Percentiles rank a stretch among this genome's conserved stretches.
Conservation (phyloP, 1,284 basidiomycete genomes). For the Cutaneotrichosporon curvatum region DNA sequence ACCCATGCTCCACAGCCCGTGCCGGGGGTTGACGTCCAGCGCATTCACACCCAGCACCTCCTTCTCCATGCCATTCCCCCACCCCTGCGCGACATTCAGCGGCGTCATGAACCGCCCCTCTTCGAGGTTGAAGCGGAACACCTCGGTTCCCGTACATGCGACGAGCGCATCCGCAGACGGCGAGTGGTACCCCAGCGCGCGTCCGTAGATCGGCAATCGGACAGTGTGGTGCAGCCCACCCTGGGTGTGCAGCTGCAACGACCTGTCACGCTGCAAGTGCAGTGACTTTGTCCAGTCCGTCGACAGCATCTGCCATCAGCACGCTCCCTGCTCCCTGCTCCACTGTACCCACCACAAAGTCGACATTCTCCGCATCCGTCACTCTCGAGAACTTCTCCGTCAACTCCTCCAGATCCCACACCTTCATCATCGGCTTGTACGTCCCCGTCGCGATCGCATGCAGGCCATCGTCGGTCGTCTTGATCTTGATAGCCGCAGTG, state of each 20-base stretch:
- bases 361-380: conserved; percentile 93
- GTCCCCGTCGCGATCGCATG: conserved; percentile 91
- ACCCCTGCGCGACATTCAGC: conserved; percentile 53
- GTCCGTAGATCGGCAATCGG: conserved; percentile 88
- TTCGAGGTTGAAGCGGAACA: conserved; percentile 91
- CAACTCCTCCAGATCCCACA: conserved; percentile 91
- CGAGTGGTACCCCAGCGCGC: conserved; percentile 82
- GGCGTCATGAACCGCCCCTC: conserved; percentile 88
- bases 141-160: conserved; percentile 69
- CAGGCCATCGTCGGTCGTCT: conserved; percentile 83
- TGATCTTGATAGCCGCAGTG: conserved; percentile 86
- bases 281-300: conserved; percentile 99
- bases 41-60: conserved; percentile 74
- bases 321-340: not conserved
- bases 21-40: conserved; percentile 88
- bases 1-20: conserved; percentile 85
- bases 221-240: conserved; percentile 86
- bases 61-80: conserved; percentile 50
- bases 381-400: conserved; percentile 94
- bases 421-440: conserved; percentile 95
- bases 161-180: conserved; percentile 73
- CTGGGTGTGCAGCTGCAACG: conserved; percentile 89
- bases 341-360: conserved; percentile 59
- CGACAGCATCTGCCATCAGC: conserved; percentile 59
- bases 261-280: conserved; percentile 93